phyloP scores from a whole-genome alignment of 1,284 basidiomycete species.

The Laetiporus sulphureus region DNA sequence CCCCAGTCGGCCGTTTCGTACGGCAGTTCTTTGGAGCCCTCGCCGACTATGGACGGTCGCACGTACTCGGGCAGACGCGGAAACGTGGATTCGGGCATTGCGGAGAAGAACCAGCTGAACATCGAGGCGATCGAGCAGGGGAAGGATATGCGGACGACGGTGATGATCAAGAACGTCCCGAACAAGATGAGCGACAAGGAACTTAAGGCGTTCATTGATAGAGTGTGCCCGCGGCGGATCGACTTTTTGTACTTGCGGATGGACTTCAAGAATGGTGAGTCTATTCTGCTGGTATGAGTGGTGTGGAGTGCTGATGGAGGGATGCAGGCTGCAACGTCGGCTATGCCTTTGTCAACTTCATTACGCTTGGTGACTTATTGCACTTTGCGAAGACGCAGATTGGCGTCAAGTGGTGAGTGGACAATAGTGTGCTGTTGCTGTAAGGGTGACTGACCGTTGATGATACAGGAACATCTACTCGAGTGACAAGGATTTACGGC shows the following conservation, averaged over 20 bases:
- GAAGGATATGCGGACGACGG: conserved; percentile 73
- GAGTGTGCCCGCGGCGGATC: conserved; percentile 60
- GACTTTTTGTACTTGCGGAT: conserved; percentile 84
- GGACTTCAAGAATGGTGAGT: conserved; percentile 73
- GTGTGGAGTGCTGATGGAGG: conserved; percentile 4
- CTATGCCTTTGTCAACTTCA: conserved; percentile 86
- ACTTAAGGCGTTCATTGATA: conserved; percentile 59
- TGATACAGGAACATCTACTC: conserved; percentile 77
- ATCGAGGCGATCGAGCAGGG: conserved; percentile 67
- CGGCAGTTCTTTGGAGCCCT: neutral
- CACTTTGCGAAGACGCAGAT: conserved; percentile 66
- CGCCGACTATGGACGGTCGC: neutral
- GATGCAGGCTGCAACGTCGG: conserved; percentile 76
- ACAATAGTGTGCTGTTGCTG: neutral
- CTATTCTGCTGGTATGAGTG: conserved; percentile 1
- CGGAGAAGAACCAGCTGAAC: conserved; percentile 65
- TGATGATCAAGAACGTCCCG: conserved; percentile 87
- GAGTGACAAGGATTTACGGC: conserved; percentile 80
- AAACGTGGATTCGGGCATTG: conserved; percentile 15
- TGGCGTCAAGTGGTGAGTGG: conserved; percentile 66
- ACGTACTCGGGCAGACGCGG: neutral
- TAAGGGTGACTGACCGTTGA: neutral
- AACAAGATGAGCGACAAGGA: conserved; percentile 83
- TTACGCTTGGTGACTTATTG: conserved; percentile 67
- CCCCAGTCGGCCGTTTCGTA: neutral